Conservation (phyloP, 2,329 filamentous ascomycete genomes). For the Fusarium marasasianum region DNA sequence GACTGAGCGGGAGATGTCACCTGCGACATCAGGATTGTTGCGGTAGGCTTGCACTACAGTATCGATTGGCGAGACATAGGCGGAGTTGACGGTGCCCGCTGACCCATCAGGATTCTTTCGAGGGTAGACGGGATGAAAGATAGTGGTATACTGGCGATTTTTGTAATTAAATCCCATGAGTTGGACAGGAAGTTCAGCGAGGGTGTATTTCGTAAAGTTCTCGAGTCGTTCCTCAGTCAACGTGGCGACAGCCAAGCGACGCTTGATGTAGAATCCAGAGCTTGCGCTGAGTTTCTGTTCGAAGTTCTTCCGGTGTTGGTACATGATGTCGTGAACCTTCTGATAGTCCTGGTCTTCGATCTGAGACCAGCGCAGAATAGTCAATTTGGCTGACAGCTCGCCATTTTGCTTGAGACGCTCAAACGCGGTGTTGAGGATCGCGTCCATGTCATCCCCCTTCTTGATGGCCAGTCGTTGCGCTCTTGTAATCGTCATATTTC, state of each 20-base stretch:
- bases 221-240: background rate
- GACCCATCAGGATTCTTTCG: background rate
- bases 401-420: background rate
- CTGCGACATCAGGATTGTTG: background rate
- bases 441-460: background rate
- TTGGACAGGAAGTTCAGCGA: background rate
- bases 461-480: background rate
- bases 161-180: background rate
- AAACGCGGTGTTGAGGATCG: background rate
- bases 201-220: background rate
- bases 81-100: background rate
- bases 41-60: background rate
- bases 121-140: background rate
- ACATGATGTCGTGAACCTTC: background rate
- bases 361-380: background rate
- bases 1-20: background rate
- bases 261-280: conserved; percentile 1
- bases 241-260: background rate
- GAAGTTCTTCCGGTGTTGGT: background rate
- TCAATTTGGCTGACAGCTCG: background rate
- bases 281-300: background rate
- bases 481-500: background rate
- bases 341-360: background rate
- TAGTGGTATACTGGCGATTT: background rate
- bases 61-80: background rate